Evolutionary conservation across 2,329 filamentous ascomycete genomes (phyloP), one percentile per base, ranked within the genome.

Genomic region (Nemania bipapillata): DNA sequence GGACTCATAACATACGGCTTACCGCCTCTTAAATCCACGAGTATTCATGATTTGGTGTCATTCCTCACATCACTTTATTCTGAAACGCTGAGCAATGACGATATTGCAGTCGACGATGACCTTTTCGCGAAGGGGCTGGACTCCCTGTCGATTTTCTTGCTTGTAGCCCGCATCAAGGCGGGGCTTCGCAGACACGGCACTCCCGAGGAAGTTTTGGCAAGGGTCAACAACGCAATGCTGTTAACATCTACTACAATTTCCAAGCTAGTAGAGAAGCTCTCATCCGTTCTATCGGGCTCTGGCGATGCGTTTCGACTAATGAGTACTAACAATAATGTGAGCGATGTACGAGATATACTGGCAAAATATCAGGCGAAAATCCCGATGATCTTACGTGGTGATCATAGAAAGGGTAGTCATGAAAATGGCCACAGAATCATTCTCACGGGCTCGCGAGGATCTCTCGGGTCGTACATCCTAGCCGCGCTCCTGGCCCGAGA

Each of bases 81-180:
- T n/a, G 68, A 74, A 17, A 73, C 74, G 0, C 63, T 75, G n/a
- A 68, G 71, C 11, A 63, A 49, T 3, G 4, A 58, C 0, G 71
- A 74, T 7, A 49, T 75, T 9, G 40, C 37, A n/a, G 55, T 50
- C 7, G 69, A 75, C 12, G 74, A 74, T 4, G 74, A 76, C 32
- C 64, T 75, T 7, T 74, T 75, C 40, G 58, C 69, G 3, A 68
- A 68, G 3, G 74, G 74, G 1, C 53, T 76, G 2, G 74, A 76
- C 56, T 76, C 74, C 9, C 68, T 75, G 20, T 66, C 67, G 28
- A 71, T 75, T 12, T 74, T 73, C 11, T 53, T 74, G 20, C 68
- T 74, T 3, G 63, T 65, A 28, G 72, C 74, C 7, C 72, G 74
- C 8, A 66, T 76, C 42, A 76, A 75, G 52, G 74, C 74, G 1